These are phyloP conservation scores for Tuber brumale DNA, from an alignment of 495 filamentous ascomycete genomes.

Conservation along the genomic window DNA sequence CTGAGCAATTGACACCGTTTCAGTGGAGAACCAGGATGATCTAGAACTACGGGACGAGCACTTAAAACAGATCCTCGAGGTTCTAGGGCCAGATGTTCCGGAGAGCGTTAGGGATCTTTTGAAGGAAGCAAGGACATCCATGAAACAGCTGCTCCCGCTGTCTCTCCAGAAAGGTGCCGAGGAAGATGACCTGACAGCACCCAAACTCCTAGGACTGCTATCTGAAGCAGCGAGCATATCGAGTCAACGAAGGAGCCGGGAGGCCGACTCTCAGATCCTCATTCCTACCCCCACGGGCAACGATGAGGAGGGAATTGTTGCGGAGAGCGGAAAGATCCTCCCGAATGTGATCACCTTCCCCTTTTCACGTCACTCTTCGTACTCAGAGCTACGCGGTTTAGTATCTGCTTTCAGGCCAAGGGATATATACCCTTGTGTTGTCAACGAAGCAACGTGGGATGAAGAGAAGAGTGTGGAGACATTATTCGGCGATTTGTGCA, in stretches of 20 bases:
- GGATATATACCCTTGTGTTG: conserved; percentile 80
- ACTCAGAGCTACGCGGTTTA: conserved; percentile 67
- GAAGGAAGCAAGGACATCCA: conserved; percentile 25
- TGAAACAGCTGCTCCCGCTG: conserved; percentile 34
- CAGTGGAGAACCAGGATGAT: conserved; percentile 36
- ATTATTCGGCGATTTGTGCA: conserved; percentile 69
- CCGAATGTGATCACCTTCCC: conserved; percentile 59
- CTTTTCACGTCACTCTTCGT: conserved; percentile 87
- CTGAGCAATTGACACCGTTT: neutral
- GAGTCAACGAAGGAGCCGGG: neutral
- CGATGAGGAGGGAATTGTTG: conserved; percentile 6
- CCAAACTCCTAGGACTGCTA: conserved; percentile 20
- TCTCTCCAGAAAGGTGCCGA: conserved; percentile 8
- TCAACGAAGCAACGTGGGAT: conserved; percentile 58
- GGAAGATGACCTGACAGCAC: conserved; percentile 15
- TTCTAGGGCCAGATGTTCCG: conserved; percentile 25
- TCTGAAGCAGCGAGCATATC: conserved; percentile 8
- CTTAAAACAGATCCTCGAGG: conserved; percentile 31
- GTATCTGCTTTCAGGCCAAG: conserved; percentile 61
- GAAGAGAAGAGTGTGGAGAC: conserved; percentile 54
- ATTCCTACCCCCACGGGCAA: neutral
- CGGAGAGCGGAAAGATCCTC: conserved; percentile 27
- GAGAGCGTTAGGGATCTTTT: conserved; percentile 21
- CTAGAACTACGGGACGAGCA: conserved; percentile 33
- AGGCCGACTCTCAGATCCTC: neutral